Evolutionary conservation across 768 basidiomycete genomes (phyloP).

Genomic region (Mycena floridula): DNA sequence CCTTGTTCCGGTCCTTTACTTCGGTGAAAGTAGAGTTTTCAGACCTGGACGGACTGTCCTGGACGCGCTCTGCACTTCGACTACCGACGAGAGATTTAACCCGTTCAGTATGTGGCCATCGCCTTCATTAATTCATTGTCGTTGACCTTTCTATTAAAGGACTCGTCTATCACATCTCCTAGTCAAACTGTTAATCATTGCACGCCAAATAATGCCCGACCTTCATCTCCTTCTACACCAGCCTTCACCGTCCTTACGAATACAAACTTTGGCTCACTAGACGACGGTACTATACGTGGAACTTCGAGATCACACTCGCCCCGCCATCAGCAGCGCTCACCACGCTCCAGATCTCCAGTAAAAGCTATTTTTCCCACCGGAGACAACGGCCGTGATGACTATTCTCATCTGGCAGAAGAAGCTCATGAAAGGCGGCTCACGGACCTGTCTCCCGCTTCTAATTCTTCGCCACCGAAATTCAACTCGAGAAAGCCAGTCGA

Average conservation of each 20-base stretch:
- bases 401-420: too few species aligned
- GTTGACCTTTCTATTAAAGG: not conserved
- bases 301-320: too few species aligned
- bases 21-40: constrained; percentile 56
- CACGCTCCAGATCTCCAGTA: not conserved
- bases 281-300: too few species aligned
- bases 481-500: too few species aligned
- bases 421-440: too few species aligned
- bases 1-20: constrained; percentile 37
- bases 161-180: not conserved
- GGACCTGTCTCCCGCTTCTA: too few species aligned
- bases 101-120: too few species aligned
- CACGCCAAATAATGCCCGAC: not conserved
- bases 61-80: constrained; percentile 33
- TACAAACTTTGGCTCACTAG: constrained; percentile 26
- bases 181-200: not conserved
- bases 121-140: too few species aligned
- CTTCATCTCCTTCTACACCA: constrained; percentile 2
- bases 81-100: constrained; percentile 11
- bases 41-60: constrained; percentile 54
- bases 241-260: constrained; percentile 30
- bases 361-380: not conserved
- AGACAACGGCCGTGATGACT: too few species aligned
- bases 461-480: too few species aligned
- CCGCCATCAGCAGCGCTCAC: not conserved